Evolutionary conservation across 1,284 basidiomycete genomes (phyloP), one percentile per base, ranked within the genome.

Genomic region (Wolfiporia cocos): DNA sequence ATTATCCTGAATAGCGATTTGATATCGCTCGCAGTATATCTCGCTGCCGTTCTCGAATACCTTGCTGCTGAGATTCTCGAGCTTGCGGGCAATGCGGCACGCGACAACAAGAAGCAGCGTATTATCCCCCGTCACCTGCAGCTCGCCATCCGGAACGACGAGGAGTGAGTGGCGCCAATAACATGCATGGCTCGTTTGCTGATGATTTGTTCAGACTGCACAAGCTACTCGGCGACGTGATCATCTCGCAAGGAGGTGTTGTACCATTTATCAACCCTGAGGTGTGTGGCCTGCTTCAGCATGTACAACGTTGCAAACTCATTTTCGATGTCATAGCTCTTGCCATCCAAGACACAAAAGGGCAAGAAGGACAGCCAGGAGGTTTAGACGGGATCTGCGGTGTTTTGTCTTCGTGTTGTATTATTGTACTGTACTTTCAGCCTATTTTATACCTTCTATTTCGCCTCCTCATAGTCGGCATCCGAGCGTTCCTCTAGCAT

Each of bases 201-300:
- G 10, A 33, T 17, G 24, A 28, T 18, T 35, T 37, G 34, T 30
- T 38, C 43, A 69, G 74, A 57, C 63, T 84, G 59, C 78, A 81
- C 67, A 81, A 78, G 61, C 76, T 87, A 34, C 75, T 91, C 48
- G 87, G 86, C 23, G 71, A 78, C 54, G 87, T 91, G 54, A 81
- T 86, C 62, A 91, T 92, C 74, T 88, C 84, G 33, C 86, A 91
- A 64, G 88, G 88, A 70, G 87, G 87, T 80, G 88, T 91, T 52
- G 77, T 89, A 49, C 85, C 85, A 50, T 63, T 64, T 52, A 74
- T 74, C 54, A 67, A 71, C 56, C 66, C 71, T 36, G 69, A 67
- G 53, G 65, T 69, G 45, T 18, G 63, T 52, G n/a, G n/a, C 12
- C 11, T 33, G 20, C 24, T 12, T 9, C 19, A n/a, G n/a, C n/a